Evolutionary conservation across 139 green algal species (phyloP).

Genomic region (Micromonas pusilla): DNA sequence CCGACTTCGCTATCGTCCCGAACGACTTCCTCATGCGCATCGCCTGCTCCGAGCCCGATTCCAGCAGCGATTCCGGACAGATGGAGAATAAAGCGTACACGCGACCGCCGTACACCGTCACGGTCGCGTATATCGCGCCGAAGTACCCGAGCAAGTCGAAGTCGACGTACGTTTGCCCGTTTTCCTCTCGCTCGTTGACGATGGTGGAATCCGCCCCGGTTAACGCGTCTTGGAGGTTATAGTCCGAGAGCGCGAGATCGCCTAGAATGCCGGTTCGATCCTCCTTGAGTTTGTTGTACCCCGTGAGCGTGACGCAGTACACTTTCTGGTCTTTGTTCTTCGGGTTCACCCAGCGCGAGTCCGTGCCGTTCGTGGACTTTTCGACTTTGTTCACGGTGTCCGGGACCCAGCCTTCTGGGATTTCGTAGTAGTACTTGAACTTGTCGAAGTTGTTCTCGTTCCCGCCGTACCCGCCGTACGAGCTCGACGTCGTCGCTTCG

Average conservation of each 20-base stretch:
- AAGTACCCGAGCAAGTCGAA: conserved; percentile 17
- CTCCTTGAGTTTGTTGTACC: conserved; percentile 20
- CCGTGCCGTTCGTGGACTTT: conserved; percentile 31
- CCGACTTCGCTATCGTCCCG: conserved; percentile 5
- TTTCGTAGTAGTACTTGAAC: conserved; percentile 31
- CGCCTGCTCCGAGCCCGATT: not conserved
- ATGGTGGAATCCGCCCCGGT: not conserved
- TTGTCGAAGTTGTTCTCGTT: conserved; percentile 25
- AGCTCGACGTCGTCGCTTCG: conserved; percentile 16
- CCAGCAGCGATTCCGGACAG: not conserved
- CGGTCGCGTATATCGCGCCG: conserved; percentile 5
- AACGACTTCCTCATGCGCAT: conserved; percentile 2
- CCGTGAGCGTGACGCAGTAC: conserved; percentile 27
- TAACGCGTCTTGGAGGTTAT: conserved; percentile 26
- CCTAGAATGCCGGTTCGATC: conserved; percentile 8
- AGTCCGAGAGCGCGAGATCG: conserved; percentile 27
- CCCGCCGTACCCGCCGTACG: conserved; percentile 27
- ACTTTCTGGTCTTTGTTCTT: conserved; percentile 12
- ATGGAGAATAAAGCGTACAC: conserved; percentile 4
- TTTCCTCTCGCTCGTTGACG: not conserved
- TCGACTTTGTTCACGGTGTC: conserved; percentile 29
- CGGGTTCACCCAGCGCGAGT: conserved; percentile 6
- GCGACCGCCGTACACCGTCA: conserved; percentile 23
- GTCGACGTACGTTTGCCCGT: conserved; percentile 19
- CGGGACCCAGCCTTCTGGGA: not conserved